Base-by-base conservation (phyloP, 495 filamentous ascomycete species). In the Penicillium odoratum region DNA sequence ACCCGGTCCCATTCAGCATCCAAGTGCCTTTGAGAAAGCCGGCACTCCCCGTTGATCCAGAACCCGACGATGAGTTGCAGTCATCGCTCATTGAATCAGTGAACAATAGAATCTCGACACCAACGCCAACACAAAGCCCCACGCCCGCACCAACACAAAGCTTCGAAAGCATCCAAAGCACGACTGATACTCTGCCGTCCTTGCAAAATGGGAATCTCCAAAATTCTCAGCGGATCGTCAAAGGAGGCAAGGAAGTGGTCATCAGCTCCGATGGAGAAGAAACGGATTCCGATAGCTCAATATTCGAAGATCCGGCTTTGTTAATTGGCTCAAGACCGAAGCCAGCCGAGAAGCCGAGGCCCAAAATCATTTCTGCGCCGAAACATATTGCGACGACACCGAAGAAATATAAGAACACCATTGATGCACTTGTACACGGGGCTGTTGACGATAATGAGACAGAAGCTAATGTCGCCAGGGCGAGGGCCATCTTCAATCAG, bases 261-360 rank as follows among this genome's bases (percentile, higher is more conserved):
- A 86, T 91, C 51, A 81, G 77, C 55, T 93, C 89, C 0, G 89
- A 92, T 63, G 86, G 86, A 52, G 88, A 90, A 28, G 84, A 83
- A 9, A 77, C 73, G 2, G 84, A 84, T 21, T 86, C 84, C 0
- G 78, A 85, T 53, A 65, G 59, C n/a, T 78, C 73, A n/a, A 65
- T 83, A 77, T 48, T 73, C 75, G 5, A 21, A 21, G 21, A 69
- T 70, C 10, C 68, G 70, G n/a, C 62, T 78, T 6, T 69, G 11
- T 31, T 49, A 28, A 44, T 42, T 16, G 21, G 15, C 29, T 8
- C 10, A 34, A 51, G 21, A 33, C 21, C 47, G 25, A 42, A 43
- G 21, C 7, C 21, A 51, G 8, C 5, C 33, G 15, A 13, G 15
- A 38, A 16, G 16, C 29, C 21, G 2, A 4, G 7, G 5, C 16